These are phyloP conservation scores for Diaporthe citrichinensis DNA, from an alignment of 2,329 filamentous ascomycete genomes.

Conservation along the genomic window DNA sequence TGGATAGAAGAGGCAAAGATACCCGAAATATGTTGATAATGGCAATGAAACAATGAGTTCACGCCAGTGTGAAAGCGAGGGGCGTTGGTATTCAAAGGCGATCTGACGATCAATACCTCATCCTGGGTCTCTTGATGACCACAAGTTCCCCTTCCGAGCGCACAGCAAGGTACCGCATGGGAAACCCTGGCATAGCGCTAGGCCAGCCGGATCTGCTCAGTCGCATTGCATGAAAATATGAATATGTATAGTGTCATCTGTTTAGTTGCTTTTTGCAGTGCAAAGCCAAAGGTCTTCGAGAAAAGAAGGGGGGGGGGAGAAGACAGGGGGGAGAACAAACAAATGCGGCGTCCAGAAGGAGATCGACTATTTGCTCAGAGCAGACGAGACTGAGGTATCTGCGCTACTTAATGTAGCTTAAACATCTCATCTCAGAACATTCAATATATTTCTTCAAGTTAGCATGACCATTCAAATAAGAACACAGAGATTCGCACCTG, in stretches of 20 bases:
- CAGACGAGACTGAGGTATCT: too few relatives aligned
- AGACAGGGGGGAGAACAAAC: too few relatives aligned
- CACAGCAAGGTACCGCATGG: not conserved
- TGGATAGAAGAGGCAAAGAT: slow-evolving; percentile 10
- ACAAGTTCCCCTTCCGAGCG: not conserved
- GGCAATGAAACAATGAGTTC: not conserved
- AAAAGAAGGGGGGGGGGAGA: too few relatives aligned
- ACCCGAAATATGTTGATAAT: not conserved
- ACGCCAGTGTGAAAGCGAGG: too few relatives aligned
- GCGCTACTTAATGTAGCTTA: too few relatives aligned
- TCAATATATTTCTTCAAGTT: too few relatives aligned
- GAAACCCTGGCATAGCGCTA: not conserved
- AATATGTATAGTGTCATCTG: not conserved
- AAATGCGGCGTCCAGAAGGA: too few relatives aligned
- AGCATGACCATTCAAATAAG: too few relatives aligned
- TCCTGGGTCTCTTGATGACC: too few relatives aligned
- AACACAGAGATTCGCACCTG: not conserved
- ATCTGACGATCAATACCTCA: too few relatives aligned
- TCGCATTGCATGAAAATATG: not conserved
- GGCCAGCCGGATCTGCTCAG: not conserved
- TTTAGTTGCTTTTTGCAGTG: not conserved
- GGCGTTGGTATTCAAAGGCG: not conserved
- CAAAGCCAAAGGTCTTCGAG: not conserved
- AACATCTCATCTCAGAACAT: too few relatives aligned
- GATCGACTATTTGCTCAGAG: too few relatives aligned